These are phyloP conservation scores for Candida nanaspora DNA, from an alignment of 805 yeast genomes.

Conservation along the genomic window DNA sequence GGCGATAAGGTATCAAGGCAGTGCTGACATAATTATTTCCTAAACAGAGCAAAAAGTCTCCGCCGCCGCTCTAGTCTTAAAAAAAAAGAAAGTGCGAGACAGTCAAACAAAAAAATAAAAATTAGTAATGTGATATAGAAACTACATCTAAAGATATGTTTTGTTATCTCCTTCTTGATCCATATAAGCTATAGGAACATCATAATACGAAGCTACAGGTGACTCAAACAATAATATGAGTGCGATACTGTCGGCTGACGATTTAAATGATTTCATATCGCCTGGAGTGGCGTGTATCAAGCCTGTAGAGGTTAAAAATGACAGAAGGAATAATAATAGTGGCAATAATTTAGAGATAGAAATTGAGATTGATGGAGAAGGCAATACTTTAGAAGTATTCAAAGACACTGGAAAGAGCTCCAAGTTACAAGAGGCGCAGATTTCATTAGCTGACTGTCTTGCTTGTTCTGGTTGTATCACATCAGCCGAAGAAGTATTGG, in stretches of 20 bases:
- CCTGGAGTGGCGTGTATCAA: conserved; percentile 95
- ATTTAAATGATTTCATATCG: conserved; percentile 86
- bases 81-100: neutral
- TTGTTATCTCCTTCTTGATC: too few relatives aligned
- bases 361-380: conserved; percentile 51
- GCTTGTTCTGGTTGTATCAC: conserved; percentile 98
- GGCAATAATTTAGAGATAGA: conserved; percentile 27
- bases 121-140: neutral
- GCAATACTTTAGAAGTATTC: conserved; percentile 63
- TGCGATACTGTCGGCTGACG: conserved; percentile 81
- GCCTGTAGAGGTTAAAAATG: conserved; percentile 52
- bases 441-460: conserved; percentile 84
- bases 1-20: too few relatives aligned
- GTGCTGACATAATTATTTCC: too few relatives aligned
- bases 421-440: conserved; percentile 70
- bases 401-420: conserved; percentile 46
- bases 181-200: too few relatives aligned
- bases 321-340: conserved; percentile 6
- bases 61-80: neutral
- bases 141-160: too few relatives aligned
- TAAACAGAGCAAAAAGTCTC: neutral
- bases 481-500: conserved; percentile 90
- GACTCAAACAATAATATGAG: too few relatives aligned
- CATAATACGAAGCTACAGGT: too few relatives aligned
- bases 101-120: neutral